Evolutionary conservation across 805 yeast genomes (phyloP), one percentile per base, ranked within the genome.

Genomic region (Zygoascus biomembranicola): DNA sequence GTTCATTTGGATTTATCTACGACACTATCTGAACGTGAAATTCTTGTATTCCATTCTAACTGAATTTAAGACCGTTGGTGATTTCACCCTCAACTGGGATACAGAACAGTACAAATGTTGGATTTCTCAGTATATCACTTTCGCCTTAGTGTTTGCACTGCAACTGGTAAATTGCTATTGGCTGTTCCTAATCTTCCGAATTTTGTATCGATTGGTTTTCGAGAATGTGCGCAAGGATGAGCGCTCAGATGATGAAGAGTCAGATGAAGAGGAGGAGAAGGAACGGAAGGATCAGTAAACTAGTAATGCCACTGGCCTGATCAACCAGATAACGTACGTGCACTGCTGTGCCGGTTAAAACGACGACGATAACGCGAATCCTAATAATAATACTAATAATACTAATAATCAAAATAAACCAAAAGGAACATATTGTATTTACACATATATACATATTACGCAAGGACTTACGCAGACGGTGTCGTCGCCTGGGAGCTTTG

Each of bases 71-170:
- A 80, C 95, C 1, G 89, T 87, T 23, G 99, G 99, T 42, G 83
- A 84, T 52, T 90, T 76, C 70, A 78, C 77, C 53, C 75, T 94
- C 61, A 81, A 89, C 74, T 94, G 88, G 82, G 87, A 78, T 11
- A 83, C 94, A 32, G 92, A 90, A 69, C 97, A 94, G 69, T 94
- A 92, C 74, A 94, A 94, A 71, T 94, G 98, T 72, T 89, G 89
- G 85, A 87, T 94, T 60, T 85, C 98, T 23, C 95, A 88, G 72
- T 87, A 88, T 52, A 90, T 94, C 67, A 90, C 92, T 2, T 90
- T 94, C 64, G 69, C 71, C 20, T 77, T 94, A 64, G 78, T 94
- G 56, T 74, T 78, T 51, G 90, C 94, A 0, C 76, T 94, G 59
- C 98, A 94, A 69, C 63, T 88, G 53, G 89, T 94, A 54, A 94